Evolutionary conservation across 257 asterid species (phyloP).

Genomic region (Dorcoceras hygrometricum): DNA sequence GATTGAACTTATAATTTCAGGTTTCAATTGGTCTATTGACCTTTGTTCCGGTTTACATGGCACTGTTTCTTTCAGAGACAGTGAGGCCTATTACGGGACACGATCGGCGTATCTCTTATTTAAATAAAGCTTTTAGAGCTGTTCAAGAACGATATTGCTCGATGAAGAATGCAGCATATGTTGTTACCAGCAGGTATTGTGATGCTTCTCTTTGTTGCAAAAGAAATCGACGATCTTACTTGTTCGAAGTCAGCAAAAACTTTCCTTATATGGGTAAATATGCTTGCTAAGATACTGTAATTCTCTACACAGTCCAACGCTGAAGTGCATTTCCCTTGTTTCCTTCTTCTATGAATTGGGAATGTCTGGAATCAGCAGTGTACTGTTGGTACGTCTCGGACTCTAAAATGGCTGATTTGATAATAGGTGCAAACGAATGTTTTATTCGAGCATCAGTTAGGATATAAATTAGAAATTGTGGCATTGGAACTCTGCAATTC

Average conservation of each 20-base stretch:
- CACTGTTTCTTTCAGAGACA: slow-evolving; percentile 67
- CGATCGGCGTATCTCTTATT: slow-evolving; percentile 31
- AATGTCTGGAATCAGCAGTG: slow-evolving; percentile 80
- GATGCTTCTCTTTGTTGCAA: neutral
- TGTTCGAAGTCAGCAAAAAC: neutral
- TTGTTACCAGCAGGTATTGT: slow-evolving; percentile 66
- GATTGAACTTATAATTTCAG: slow-evolving; percentile 39
- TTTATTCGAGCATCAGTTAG: neutral
- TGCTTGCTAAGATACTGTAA: slow-evolving; percentile 20
- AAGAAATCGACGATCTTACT: neutral
- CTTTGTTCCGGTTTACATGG: slow-evolving; percentile 66
- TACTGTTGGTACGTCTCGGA: slow-evolving; percentile 59
- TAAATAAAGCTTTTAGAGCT: slow-evolving; percentile 49
- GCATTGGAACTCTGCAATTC: neutral
- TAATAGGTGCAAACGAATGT: neutral
- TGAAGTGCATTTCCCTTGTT: slow-evolving; percentile 66
- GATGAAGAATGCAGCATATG: slow-evolving; percentile 60
- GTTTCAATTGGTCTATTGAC: slow-evolving; percentile 68
- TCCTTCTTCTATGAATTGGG: slow-evolving; percentile 95
- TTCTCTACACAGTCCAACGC: slow-evolving; percentile 53
- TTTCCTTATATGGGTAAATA: neutral
- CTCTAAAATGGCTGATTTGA: neutral
- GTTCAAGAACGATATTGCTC: slow-evolving; percentile 59
- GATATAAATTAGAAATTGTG: neutral
- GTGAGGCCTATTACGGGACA: slow-evolving; percentile 38